phyloP scores from a whole-genome alignment of 768 basidiomycete species.

The Pholiota conissans region DNA sequence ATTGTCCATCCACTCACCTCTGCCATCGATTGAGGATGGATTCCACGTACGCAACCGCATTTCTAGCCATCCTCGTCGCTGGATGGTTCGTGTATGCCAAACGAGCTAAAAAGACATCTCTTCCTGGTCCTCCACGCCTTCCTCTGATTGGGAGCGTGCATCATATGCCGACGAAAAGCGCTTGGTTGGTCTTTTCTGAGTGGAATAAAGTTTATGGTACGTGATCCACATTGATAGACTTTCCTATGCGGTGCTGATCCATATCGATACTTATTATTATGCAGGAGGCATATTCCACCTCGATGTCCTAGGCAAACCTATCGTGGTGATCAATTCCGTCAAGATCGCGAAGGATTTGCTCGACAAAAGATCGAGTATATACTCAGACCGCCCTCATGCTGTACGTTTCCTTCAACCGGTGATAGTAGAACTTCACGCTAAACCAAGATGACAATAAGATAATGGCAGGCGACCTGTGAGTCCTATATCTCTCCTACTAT shows the following conservation, averaged over 20 bases:
- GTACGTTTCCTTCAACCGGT: slow-evolving; percentile 17
- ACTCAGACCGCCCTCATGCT: slow-evolving; percentile 45
- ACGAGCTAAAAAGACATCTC: neutral
- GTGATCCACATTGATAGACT: slow-evolving; percentile 21
- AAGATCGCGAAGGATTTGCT: slow-evolving; percentile 38
- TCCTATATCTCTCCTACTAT: neutral
- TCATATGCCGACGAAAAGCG: neutral
- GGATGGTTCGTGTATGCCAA: neutral
- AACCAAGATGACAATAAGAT: slow-evolving; percentile 10
- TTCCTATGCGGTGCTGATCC: too few relatives aligned
- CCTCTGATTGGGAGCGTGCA: neutral
- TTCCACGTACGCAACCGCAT: neutral
- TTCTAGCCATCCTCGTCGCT: too few relatives aligned
- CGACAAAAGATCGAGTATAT: slow-evolving; percentile 43
- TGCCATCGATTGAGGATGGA: neutral
- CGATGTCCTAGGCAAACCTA: slow-evolving; percentile 39
- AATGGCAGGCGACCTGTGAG: slow-evolving; percentile 17
- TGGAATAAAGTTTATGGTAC: neutral
- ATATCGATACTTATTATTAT: too few relatives aligned
- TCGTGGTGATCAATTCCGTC: slow-evolving; percentile 37
- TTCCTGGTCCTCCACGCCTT: neutral
- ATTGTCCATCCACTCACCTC: neutral
- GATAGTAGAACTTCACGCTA: neutral
- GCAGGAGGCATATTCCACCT: neutral
- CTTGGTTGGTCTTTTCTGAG: slow-evolving; percentile 1